These are phyloP conservation scores for Torulaspora indica DNA, from an alignment of 805 yeast genomes.

Conservation along the genomic window DNA sequence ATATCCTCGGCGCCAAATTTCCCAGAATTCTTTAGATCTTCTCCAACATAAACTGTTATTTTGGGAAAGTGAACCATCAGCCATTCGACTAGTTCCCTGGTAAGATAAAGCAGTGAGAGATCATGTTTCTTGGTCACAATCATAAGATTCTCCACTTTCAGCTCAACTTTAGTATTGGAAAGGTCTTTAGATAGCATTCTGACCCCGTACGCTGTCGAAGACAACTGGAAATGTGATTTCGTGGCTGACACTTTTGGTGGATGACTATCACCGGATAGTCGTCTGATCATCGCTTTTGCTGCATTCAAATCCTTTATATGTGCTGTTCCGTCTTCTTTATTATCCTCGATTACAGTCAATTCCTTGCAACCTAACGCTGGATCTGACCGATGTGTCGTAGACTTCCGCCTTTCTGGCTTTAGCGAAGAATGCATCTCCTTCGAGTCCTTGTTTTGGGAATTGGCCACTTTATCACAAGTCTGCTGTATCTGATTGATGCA, in stretches of 20 bases:
- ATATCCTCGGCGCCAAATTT: conserved; percentile 60
- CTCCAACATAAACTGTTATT: conserved; percentile 66
- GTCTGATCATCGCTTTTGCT: conserved; percentile 25
- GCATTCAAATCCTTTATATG: conserved; percentile 15
- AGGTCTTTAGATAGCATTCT: conserved; percentile 68
- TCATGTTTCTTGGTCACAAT: conserved; percentile 89
- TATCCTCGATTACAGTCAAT: conserved; percentile 6
- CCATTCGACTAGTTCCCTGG: conserved; percentile 80
- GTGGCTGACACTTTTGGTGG: conserved; percentile 10
- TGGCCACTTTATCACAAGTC: background rate
- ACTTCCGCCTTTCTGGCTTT: conserved; percentile 2
- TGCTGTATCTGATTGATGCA: conserved; percentile 3
- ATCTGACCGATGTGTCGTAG: conserved; percentile 9
- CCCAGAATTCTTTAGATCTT: conserved; percentile 53
- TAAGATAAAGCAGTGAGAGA: conserved; percentile 65
- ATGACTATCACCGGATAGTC: conserved; percentile 16
- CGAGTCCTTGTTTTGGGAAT: background rate
- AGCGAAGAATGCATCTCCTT: conserved; percentile 1
- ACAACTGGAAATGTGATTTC: conserved; percentile 61
- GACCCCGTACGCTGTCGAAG: conserved; percentile 78
- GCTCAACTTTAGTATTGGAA: conserved; percentile 62
- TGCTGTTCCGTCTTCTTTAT: conserved; percentile 4
- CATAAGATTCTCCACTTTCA: conserved; percentile 66
- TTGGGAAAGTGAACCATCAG: conserved; percentile 42
- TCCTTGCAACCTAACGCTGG: conserved; percentile 8